A percentile compares a stretch with the other conserved stretches of the same genome.
Evolutionary conservation across 495 filamentous ascomycete genomes (phyloP).

Genomic region (Cercophora samala): DNA sequence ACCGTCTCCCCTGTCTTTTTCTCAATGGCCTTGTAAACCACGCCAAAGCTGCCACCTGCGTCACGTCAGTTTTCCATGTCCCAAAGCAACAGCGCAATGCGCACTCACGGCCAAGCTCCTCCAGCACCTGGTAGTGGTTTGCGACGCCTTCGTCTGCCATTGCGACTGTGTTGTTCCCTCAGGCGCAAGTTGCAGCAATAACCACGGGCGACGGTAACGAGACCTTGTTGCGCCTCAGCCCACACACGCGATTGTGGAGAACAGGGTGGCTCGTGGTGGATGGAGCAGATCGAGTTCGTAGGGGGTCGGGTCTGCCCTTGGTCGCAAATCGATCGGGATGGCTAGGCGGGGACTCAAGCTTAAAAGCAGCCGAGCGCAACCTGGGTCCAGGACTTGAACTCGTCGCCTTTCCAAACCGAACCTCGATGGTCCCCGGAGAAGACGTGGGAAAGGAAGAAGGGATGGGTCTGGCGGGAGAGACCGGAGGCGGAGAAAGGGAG

Average conservation of each 20-base stretch:
- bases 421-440: conserved; percentile 2
- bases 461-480: not conserved
- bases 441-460: not conserved
- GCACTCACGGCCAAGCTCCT: conserved; percentile 84
- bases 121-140: conserved; percentile 80
- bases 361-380: conserved; percentile 10
- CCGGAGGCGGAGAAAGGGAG: not conserved
- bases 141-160: conserved; percentile 68
- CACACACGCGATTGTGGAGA: conserved; percentile 12
- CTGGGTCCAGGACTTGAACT: not conserved
- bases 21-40: conserved; percentile 94
- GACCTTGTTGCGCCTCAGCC: conserved; percentile 5
- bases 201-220: conserved; percentile 1
- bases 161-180: conserved; percentile 18
- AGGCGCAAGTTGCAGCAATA: not conserved
- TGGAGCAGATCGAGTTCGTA: conserved; percentile 3
- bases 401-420: not conserved
- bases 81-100: not conserved
- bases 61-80: conserved; percentile 19
- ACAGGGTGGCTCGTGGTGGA: not conserved
- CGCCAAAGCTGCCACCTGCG: conserved; percentile 86
- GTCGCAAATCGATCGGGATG: not conserved
- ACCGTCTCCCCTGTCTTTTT: conserved; percentile 81
- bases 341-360: not conserved
- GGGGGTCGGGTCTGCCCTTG: conserved; percentile 2